These are phyloP conservation scores for Parmelia sp. DNA, from an alignment of 495 filamentous ascomycete genomes.

Conservation along the genomic window DNA sequence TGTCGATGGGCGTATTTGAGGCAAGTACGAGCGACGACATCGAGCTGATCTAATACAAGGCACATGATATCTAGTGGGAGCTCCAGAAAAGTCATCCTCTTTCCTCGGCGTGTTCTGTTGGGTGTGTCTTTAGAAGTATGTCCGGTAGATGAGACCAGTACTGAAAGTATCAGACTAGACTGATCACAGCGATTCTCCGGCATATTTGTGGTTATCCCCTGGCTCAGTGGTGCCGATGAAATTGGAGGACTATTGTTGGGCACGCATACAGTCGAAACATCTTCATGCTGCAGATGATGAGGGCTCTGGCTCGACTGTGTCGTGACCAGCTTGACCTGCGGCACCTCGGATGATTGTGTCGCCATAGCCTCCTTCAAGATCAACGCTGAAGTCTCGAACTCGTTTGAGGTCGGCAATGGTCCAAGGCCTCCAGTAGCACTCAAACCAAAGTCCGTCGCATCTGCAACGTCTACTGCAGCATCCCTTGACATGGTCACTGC, in stretches of 20 bases:
- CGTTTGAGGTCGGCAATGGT: background rate
- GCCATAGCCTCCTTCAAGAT: background rate
- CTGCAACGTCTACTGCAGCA: background rate
- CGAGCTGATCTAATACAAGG: background rate
- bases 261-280: no score
- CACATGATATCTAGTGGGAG: background rate
- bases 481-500: background rate
- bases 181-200: no score
- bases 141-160: background rate
- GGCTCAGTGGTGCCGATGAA: no score
- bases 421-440: background rate
- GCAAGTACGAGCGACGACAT: background rate
- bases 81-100: background rate
- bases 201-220: no score
- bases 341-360: no score
- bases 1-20: background rate
- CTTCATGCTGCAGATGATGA: no score
- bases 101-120: background rate
- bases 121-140: background rate
- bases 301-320: no score
- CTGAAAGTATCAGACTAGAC: background rate
- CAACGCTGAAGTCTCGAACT: background rate
- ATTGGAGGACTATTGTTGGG: no score
- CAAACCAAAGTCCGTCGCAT: background rate
- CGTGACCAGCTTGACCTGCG: no score